Evolutionary conservation across 164 flowering plant species (phyloP), one percentile per base, ranked within the genome.

Genomic region (Vitis cinerea): DNA sequence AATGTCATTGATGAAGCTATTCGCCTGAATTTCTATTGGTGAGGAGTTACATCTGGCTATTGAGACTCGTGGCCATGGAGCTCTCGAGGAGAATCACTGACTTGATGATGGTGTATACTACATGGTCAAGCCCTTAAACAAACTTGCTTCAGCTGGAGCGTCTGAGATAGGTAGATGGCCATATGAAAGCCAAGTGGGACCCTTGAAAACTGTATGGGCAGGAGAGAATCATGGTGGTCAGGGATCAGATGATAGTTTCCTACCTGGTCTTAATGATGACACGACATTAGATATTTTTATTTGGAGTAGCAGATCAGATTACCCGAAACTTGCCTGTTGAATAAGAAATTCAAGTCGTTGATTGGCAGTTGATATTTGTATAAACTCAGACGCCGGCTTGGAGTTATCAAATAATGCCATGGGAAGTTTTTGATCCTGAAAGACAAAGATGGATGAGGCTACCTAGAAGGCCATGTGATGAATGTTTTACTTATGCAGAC

Each of bases 61-160:
- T 77, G 98, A 93, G 80, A 95, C 99, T 67, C 93, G 98, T 82
- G 99, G 99, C 59, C 99, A 95, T 87, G 99, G 98, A 78, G 99
- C 99, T 67, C 93, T 95, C 29, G 91, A 89, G 84, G 99, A 95
- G 83, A 95, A 95, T 72, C 84, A 88, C 70, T 93, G 99, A 98
- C 98, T 95, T 62, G 99, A 95, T 81, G 98, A 93, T 84, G 99
- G 99, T 49, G 99, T 97, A 77, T 95, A 91, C 76, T 88, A 87
- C 65, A 95, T 95, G 99, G 99, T 95, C 63, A 95, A 95, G 80
- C 85, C 91, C 69, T 80, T 95, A 71, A 95, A 93, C 65, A 95
- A 95, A 80, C 93, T 95, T 66, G 99, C 99, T 75, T 87, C 99
- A 66, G 96, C 98, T 14, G 83, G 90, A 81, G 88, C 89, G 67